Evolutionary conservation across 2,329 filamentous ascomycete species (phyloP).

Genomic region (Atkinsonella hypoxylon): DNA sequence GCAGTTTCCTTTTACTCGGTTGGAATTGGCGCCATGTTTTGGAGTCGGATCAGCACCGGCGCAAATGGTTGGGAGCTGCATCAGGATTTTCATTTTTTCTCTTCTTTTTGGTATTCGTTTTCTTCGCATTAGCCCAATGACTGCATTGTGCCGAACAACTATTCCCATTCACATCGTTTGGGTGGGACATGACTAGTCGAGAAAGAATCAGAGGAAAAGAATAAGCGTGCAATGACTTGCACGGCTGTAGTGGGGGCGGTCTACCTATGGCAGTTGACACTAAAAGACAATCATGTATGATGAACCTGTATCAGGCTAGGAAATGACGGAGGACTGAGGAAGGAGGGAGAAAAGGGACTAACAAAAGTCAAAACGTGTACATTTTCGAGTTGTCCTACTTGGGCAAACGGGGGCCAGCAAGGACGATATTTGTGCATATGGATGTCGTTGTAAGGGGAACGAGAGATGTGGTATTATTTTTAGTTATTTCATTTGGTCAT

Average conservation of each 20-base stretch:
- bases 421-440: background rate
- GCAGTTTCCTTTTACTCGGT: slow-evolving; percentile 12
- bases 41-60: slow-evolving; percentile 11
- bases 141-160: slow-evolving; percentile 11
- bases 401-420: background rate
- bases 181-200: background rate
- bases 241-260: background rate
- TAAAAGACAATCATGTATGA: background rate
- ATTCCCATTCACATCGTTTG: slow-evolving; percentile 7
- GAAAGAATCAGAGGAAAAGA: background rate
- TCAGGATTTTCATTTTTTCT: slow-evolving; percentile 5
- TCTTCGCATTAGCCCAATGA: slow-evolving; percentile 3
- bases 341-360: background rate
- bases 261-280: background rate
- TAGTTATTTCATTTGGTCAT: background rate
- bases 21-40: slow-evolving; percentile 21
- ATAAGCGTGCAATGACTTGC: background rate
- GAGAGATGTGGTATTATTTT: background rate
- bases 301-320: background rate
- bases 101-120: slow-evolving; percentile 5
- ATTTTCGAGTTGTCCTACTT: background rate
- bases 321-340: background rate
- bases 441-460: background rate
- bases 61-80: slow-evolving; percentile 10
- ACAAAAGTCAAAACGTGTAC: background rate